Percentiles rank a stretch among this genome's conserved stretches.
These are phyloP conservation scores for Castanea mollissima DNA, from an alignment of 306 rosid genomes.

Conservation along the genomic window DNA sequence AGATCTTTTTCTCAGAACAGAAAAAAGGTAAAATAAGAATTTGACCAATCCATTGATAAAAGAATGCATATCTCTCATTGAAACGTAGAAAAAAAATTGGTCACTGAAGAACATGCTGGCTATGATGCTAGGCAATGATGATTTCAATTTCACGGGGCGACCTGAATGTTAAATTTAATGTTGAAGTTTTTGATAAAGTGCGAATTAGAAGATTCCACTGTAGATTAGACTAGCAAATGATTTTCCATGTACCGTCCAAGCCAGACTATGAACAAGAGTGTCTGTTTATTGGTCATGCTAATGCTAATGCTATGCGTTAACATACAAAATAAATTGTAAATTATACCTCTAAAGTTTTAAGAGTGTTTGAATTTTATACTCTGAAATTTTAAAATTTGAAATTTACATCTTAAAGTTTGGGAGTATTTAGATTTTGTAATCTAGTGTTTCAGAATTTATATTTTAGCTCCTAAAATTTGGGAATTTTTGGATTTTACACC, in stretches of 20 bases:
- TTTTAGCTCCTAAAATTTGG: too few species aligned
- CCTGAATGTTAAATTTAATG: background rate
- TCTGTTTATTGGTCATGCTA: too few species aligned
- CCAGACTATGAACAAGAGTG: too few species aligned
- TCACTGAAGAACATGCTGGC: constrained; percentile 5
- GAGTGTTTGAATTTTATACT: too few species aligned
- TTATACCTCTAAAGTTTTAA: too few species aligned
- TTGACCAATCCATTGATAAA: background rate
- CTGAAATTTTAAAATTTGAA: fast-evolving
- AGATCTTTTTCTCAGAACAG: background rate
- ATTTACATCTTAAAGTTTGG: too few species aligned
- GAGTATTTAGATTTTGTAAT: too few species aligned
- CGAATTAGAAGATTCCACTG: background rate
- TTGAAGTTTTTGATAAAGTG: background rate
- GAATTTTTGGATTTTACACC: too few species aligned
- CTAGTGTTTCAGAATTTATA: too few species aligned
- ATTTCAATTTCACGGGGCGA: constrained; percentile 2
- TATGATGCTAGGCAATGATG: constrained; percentile 20
- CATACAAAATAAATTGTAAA: too few species aligned
- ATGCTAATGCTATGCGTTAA: too few species aligned
- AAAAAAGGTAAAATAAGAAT: background rate
- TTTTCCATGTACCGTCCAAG: background rate
- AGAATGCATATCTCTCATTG: background rate
- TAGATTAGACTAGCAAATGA: background rate
- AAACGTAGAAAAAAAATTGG: background rate